Percentiles rank a stretch among this genome's conserved stretches.
phyloP scores from a whole-genome alignment of 768 basidiomycete species.

The Termitomyces sp. region DNA sequence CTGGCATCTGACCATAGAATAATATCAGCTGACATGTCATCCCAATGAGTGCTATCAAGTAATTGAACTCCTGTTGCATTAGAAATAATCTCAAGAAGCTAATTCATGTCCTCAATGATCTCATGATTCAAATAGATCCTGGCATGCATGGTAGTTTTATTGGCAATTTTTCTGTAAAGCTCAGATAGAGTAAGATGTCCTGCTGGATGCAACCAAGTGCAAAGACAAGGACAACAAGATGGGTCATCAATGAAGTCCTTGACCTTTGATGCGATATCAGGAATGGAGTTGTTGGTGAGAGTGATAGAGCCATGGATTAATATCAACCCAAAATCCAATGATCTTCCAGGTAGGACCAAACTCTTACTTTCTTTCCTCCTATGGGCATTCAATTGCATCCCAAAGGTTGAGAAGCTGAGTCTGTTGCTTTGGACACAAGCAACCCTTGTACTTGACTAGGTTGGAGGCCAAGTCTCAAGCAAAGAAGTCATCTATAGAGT shows the following conservation, averaged over 20 bases:
- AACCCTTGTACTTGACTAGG: not conserved
- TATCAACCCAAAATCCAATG: too few relatives aligned
- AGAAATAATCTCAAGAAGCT: too few relatives aligned
- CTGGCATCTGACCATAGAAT: too few relatives aligned
- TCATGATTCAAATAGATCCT: too few relatives aligned
- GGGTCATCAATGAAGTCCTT: not conserved
- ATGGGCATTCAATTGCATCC: conserved; percentile 24
- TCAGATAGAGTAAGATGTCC: too few relatives aligned
- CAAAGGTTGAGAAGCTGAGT: conserved; percentile 21
- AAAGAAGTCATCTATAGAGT: conserved; percentile 25
- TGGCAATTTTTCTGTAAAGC: too few relatives aligned
- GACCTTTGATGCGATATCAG: conserved; percentile 12
- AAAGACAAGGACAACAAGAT: not conserved
- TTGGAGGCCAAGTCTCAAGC: too few relatives aligned
- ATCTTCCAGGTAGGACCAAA: conserved; percentile 20
- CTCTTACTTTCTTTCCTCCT: conserved; percentile 24
- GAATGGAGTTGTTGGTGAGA: conserved; percentile 10
- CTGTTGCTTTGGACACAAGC: conserved; percentile 15
- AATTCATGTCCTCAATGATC: too few relatives aligned
- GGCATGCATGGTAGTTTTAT: too few relatives aligned
- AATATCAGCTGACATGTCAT: too few relatives aligned
- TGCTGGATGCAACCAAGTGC: conserved; percentile 21
- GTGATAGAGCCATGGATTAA: conserved; percentile 10
- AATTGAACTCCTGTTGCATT: too few relatives aligned
- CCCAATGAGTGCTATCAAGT: too few relatives aligned